Evolutionary conservation across 2,329 filamentous ascomycete species (phyloP).

Genomic region (Leptographium galeiforme): DNA sequence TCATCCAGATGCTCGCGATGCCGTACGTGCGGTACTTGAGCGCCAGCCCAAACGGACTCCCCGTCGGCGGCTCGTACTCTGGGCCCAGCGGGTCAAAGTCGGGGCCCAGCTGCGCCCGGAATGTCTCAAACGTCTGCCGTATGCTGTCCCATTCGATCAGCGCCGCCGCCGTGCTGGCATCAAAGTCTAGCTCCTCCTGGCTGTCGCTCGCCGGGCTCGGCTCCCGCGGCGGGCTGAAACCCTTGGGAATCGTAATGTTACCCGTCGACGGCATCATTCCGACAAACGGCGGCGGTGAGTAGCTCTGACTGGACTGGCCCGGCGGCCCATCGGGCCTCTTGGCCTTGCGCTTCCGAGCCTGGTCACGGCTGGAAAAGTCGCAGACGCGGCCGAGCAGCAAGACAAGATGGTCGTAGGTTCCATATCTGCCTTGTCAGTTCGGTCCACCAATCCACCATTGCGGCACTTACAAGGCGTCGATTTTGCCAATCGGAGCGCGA

Average conservation of each 20-base stretch:
- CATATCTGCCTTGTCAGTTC: conserved; percentile 40
- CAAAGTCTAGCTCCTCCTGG: conserved; percentile 44
- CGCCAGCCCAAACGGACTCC: conserved; percentile 71
- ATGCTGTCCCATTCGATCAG: conserved; percentile 69
- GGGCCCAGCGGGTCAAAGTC: conserved; percentile 64
- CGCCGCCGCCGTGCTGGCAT: conserved; percentile 54
- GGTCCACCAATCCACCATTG: not conserved
- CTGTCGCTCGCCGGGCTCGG: conserved; percentile 27
- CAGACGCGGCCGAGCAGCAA: conserved; percentile 68
- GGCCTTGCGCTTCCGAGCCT: conserved; percentile 61
- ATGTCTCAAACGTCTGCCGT: conserved; percentile 52
- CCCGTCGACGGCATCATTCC: conserved; percentile 42
- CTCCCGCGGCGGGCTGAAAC: conserved; percentile 37
- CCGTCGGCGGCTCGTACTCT: conserved; percentile 47
- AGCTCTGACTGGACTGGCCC: conserved; percentile 11
- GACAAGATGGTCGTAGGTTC: conserved; percentile 77
- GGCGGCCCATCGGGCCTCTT: conserved; percentile 26
- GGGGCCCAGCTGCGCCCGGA: conserved; percentile 53
- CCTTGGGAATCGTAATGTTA: conserved; percentile 35
- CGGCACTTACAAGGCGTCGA: conserved; percentile 53
- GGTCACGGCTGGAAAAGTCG: conserved; percentile 65
- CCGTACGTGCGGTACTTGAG: conserved; percentile 74
- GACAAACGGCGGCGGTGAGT: conserved; percentile 33
- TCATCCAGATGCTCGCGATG: conserved; percentile 79
- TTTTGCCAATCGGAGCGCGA: conserved; percentile 61